Percentiles rank a stretch among this genome's conserved stretches.
Evolutionary conservation across 2,329 filamentous ascomycete genomes (phyloP).

Genomic region (Colletotrichum sp.): DNA sequence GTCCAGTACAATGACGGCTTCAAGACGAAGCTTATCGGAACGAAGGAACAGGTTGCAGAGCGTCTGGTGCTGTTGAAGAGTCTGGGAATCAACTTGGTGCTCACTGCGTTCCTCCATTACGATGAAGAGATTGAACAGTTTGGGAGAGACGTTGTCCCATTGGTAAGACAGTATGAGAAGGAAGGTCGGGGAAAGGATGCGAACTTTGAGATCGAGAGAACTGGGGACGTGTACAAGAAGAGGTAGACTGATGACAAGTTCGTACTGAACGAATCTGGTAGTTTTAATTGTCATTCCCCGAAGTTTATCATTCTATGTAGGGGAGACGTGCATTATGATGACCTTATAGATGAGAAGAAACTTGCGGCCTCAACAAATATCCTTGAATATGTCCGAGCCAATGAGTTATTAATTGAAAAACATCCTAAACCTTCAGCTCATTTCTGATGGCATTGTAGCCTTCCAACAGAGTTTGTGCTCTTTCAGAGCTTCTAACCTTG

Average conservation of each 20-base stretch:
- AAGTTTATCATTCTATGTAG: background rate
- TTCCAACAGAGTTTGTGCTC: constrained; percentile 40
- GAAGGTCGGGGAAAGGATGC: constrained; percentile 51
- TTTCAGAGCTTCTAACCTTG: constrained; percentile 43
- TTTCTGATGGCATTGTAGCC: constrained; percentile 37
- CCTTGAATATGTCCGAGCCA: background rate
- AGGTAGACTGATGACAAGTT: background rate
- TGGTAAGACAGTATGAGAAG: constrained; percentile 52
- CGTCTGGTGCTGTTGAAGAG: constrained; percentile 52
- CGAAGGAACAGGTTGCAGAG: constrained; percentile 55
- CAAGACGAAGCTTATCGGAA: constrained; percentile 59
- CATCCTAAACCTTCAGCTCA: constrained; percentile 30
- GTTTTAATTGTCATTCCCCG: background rate
- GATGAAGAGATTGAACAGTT: constrained; percentile 57
- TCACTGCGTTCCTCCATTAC: constrained; percentile 56
- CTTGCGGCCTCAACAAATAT: background rate
- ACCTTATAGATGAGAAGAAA: background rate
- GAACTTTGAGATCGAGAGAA: constrained; percentile 49
- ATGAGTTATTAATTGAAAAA: background rate
- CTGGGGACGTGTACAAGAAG: constrained; percentile 50
- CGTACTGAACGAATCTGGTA: too few relatives aligned
- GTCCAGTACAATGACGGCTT: constrained; percentile 62
- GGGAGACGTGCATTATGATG: background rate
- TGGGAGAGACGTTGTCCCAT: constrained; percentile 48
- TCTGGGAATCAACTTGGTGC: constrained; percentile 44